Evolutionary conservation across 192 early-diverging fungal species (phyloP).

Genomic region (Phycomyces nitens): DNA sequence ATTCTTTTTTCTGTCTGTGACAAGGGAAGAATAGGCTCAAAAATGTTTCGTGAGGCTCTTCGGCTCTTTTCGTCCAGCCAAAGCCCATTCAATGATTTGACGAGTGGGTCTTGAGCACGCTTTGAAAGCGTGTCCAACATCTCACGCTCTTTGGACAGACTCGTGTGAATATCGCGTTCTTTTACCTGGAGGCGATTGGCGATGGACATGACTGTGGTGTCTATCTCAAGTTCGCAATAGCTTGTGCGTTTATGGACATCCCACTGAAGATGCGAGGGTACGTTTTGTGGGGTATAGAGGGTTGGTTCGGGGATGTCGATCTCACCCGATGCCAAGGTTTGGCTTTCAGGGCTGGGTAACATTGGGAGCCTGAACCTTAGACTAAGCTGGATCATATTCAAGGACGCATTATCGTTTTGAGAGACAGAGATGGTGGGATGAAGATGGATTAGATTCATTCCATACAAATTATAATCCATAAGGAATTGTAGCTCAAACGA

Average conservation of each 20-base stretch:
- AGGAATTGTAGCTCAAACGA: slow-evolving; percentile 82
- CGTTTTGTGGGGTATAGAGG: slow-evolving; percentile 13
- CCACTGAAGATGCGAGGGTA: slow-evolving; percentile 14
- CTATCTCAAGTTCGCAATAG: slow-evolving; percentile 76
- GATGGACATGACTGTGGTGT: slow-evolving; percentile 58
- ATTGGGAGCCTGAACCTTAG: slow-evolving; percentile 15
- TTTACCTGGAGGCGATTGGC: slow-evolving; percentile 52
- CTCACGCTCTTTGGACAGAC: slow-evolving; percentile 32
- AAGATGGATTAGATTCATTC: slow-evolving; percentile 78
- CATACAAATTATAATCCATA: slow-evolving; percentile 82
- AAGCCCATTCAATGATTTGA: slow-evolving; percentile 48
- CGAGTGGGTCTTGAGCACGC: slow-evolving; percentile 38
- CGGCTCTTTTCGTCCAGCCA: too few species aligned
- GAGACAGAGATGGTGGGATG: slow-evolving; percentile 39
- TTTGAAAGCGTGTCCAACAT: slow-evolving; percentile 1
- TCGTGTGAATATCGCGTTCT: slow-evolving; percentile 50
- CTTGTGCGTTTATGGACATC: slow-evolving; percentile 45
- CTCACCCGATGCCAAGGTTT: too few species aligned
- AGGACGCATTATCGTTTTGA: neutral
- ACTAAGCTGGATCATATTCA: neutral
- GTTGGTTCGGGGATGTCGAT: neutral
- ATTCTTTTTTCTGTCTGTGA: slow-evolving; percentile 9
- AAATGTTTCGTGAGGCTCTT: neutral
- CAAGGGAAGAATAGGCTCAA: neutral
- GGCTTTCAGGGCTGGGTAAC: neutral